Evolutionary conservation across 768 basidiomycete species (phyloP).

Genomic region (Tulasnella sp.): DNA sequence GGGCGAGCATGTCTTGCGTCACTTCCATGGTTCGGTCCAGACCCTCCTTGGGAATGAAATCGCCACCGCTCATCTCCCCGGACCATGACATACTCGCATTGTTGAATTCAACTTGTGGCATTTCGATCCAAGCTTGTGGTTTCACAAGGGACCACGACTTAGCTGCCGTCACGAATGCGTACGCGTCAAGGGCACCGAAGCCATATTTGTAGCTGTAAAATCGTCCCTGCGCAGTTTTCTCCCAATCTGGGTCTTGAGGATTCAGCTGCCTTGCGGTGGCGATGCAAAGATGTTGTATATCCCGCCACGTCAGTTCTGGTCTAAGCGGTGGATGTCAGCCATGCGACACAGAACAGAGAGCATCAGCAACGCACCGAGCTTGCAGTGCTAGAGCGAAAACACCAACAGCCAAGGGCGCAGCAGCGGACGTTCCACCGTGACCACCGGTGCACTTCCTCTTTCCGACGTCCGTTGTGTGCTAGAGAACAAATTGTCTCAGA

Average conservation of each 20-base stretch:
- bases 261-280: conserved; percentile 67
- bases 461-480: conserved; percentile 94
- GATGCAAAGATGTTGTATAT: conserved; percentile 83
- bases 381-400: conserved; percentile 84
- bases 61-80: conserved; percentile 48
- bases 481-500: conserved; percentile 19
- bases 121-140: conserved; percentile 83
- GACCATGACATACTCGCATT: conserved; percentile 44
- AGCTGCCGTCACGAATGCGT: conserved; percentile 66
- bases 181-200: conserved; percentile 79
- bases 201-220: conserved; percentile 88
- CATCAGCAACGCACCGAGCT: conserved; percentile 46
- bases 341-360: background rate
- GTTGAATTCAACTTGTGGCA: conserved; percentile 55
- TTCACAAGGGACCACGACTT: conserved; percentile 78
- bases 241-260: conserved; percentile 88
- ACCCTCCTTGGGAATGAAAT: conserved; percentile 52
- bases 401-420: conserved; percentile 91
- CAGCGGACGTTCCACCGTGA: conserved; percentile 96
- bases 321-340: conserved; percentile 28
- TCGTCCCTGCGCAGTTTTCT: conserved; percentile 56
- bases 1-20: conserved; percentile 49
- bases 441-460: conserved; percentile 62
- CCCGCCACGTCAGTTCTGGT: conserved; percentile 93
- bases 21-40: conserved; percentile 51